These are phyloP conservation scores for Eudorina sp. DNA, from an alignment of 139 green algal species.

Conservation along the genomic window DNA sequence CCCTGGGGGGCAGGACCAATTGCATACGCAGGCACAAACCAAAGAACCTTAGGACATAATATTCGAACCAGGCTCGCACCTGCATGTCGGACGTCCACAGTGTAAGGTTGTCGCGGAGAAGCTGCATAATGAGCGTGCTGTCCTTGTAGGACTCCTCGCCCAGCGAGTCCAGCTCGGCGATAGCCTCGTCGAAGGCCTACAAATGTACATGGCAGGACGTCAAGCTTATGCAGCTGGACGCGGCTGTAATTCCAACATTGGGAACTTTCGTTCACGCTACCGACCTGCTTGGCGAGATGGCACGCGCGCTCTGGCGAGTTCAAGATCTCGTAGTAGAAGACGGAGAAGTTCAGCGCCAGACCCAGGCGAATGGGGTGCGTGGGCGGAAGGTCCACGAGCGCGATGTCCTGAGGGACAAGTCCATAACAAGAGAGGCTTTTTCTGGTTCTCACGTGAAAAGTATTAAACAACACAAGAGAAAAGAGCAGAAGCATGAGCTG, in stretches of 20 bases:
- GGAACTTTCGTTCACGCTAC: not conserved
- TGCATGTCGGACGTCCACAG: conserved; percentile 99
- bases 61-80: too few relatives aligned
- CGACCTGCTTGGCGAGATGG: conserved; percentile 95
- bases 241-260: too few relatives aligned
- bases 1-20: too few relatives aligned
- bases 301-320: conserved; percentile 98
- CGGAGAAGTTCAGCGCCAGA: conserved; percentile 98
- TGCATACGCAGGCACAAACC: not conserved
- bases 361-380: conserved; percentile 98
- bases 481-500: not conserved
- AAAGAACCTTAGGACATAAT: too few relatives aligned
- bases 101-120: conserved; percentile 98
- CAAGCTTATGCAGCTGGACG: too few relatives aligned
- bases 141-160: conserved; percentile 99
- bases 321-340: conserved; percentile 99
- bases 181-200: conserved; percentile 98
- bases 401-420: conserved; percentile 97
- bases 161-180: conserved; percentile 97
- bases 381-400: conserved; percentile 91
- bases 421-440: too few relatives aligned
- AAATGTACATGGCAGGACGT: too few relatives aligned
- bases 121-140: conserved; percentile 99
- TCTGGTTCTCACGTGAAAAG: too few relatives aligned
- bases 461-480: conserved; percentile 13